Evolutionary conservation across 2,329 filamentous ascomycete species (phyloP).

Genomic region (Myriosclerotinia curreyana): DNA sequence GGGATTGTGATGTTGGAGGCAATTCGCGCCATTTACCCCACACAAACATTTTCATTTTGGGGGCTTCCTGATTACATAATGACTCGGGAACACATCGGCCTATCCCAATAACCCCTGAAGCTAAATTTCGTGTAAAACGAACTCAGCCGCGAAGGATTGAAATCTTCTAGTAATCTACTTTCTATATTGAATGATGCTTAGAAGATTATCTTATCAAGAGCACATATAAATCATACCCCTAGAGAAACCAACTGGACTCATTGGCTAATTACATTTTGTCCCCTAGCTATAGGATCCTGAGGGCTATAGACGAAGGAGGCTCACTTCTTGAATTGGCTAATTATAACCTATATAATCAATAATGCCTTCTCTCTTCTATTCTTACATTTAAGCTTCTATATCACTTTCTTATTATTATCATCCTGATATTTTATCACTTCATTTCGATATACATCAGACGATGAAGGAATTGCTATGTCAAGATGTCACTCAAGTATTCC

Average conservation of each 20-base stretch:
- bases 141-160: slow-evolving; percentile 21
- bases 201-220: background rate
- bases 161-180: background rate
- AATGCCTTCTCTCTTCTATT: slow-evolving; percentile 2
- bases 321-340: background rate
- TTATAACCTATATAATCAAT: background rate
- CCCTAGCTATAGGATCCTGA: background rate
- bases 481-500: background rate
- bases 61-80: slow-evolving; percentile 8
- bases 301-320: slow-evolving; percentile 3
- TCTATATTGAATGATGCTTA: background rate
- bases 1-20: background rate
- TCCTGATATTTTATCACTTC: background rate
- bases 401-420: background rate
- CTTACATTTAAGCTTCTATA: slow-evolving; percentile 3
- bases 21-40: background rate
- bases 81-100: background rate
- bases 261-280: background rate
- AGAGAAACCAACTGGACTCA: background rate
- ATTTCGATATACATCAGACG: background rate
- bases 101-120: slow-evolving; percentile 1
- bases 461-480: background rate
- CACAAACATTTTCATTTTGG: background rate
- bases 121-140: slow-evolving; percentile 10
- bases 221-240: background rate